phyloP scores from a whole-genome alignment of 2,329 filamentous ascomycete genomes.

The Alternaria atra region DNA sequence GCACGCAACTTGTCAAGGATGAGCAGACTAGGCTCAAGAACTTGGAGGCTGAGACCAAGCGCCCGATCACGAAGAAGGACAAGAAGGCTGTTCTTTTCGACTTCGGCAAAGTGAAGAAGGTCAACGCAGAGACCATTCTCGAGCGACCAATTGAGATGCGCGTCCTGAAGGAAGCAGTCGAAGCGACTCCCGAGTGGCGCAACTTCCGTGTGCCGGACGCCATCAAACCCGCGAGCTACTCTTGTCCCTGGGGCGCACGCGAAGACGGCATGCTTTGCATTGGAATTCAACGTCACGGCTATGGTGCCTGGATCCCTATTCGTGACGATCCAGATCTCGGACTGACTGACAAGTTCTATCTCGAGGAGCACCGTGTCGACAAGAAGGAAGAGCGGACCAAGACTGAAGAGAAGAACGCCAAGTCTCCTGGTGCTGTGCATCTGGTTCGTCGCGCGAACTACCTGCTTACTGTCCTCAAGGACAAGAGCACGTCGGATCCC shows the following conservation, averaged over 20 bases:
- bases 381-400: slow-evolving; percentile 93
- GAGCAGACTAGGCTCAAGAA: slow-evolving; percentile 71
- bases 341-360: slow-evolving; percentile 89
- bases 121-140: slow-evolving; percentile 94
- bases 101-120: slow-evolving; percentile 89
- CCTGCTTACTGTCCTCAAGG: slow-evolving; percentile 90
- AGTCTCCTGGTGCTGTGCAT: slow-evolving; percentile 96
- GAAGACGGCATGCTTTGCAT: slow-evolving; percentile 98
- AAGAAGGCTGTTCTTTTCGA: slow-evolving; percentile 97
- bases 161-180: slow-evolving; percentile 79
- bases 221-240: slow-evolving; percentile 90
- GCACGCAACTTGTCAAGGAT: slow-evolving; percentile 75
- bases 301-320: slow-evolving; percentile 94
- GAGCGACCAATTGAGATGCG: slow-evolving; percentile 90
- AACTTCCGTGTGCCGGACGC: slow-evolving; percentile 90
- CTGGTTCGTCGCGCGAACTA: slow-evolving; percentile 95
- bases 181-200: slow-evolving; percentile 70
- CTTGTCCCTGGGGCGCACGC: slow-evolving; percentile 87
- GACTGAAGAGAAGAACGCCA: slow-evolving; percentile 73
- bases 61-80: slow-evolving; percentile 92
- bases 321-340: slow-evolving; percentile 88
- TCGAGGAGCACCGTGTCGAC: slow-evolving; percentile 97
- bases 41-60: slow-evolving; percentile 75
- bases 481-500: slow-evolving; percentile 77
- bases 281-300: slow-evolving; percentile 91